Percentiles rank a stretch among this genome's conserved stretches.
phyloP scores from a whole-genome alignment of 2,329 filamentous ascomycete genomes.

The Pseudovirgaria hyperparasitica region DNA sequence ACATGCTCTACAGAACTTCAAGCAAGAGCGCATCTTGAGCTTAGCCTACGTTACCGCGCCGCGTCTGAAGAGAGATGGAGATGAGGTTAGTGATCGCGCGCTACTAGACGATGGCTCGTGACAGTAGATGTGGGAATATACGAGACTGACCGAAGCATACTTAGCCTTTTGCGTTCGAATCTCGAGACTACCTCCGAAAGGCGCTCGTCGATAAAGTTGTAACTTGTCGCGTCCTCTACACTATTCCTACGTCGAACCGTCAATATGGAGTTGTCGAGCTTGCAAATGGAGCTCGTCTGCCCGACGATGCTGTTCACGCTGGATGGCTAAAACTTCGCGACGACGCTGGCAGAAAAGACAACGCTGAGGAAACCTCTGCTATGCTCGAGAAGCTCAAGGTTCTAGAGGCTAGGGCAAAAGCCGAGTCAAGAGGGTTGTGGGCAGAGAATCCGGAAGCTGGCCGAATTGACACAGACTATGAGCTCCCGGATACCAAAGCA shows the following conservation, averaged over 20 bases:
- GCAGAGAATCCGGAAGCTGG: constrained; percentile 48
- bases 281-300: constrained; percentile 56
- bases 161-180: constrained; percentile 75
- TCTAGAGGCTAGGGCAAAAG: constrained; percentile 65
- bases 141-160: constrained; percentile 2
- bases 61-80: constrained; percentile 73
- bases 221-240: constrained; percentile 76
- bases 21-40: constrained; percentile 74
- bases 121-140: background rate
- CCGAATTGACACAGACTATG: constrained; percentile 65
- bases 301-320: constrained; percentile 72
- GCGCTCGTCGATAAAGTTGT: constrained; percentile 76
- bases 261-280: constrained; percentile 79
- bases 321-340: constrained; percentile 92
- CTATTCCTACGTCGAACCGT: constrained; percentile 65
- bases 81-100: constrained; percentile 51
- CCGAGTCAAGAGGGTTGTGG: constrained; percentile 74
- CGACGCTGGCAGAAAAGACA: constrained; percentile 84
- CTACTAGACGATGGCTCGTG: background rate
- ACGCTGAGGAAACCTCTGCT: constrained; percentile 58
- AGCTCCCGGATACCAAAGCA: constrained; percentile 59
- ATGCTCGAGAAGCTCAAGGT: constrained; percentile 66
- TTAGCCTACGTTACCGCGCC: constrained; percentile 88
- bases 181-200: constrained; percentile 81
- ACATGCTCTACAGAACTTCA: constrained; percentile 66